Evolutionary conservation across 2,329 filamentous ascomycete genomes (phyloP), one percentile per base, ranked within the genome.

Genomic region (Fusarium kyushuense): DNA sequence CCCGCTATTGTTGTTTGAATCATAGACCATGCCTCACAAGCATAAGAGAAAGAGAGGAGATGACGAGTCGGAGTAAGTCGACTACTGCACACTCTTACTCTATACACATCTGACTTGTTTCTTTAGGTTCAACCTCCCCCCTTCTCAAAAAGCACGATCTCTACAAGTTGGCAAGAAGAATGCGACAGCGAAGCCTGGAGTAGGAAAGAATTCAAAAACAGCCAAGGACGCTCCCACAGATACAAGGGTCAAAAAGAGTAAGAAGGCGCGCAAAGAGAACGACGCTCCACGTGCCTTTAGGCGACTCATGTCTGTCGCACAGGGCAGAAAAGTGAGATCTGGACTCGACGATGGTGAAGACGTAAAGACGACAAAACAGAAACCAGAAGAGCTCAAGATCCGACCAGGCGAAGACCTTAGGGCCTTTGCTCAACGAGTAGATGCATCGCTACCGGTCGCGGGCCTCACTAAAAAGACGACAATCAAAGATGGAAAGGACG

Each of bases 241-340:
- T 2, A 49, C 81, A 82, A 75, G 70, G 58, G 67, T 73, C 66
- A 76, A 77, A 69, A 74, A 87, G 81, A 73, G 76, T 67, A 76
- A 58, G 49, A 84, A 85, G 71, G 81, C 80, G 13, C 84, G 80
- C 51, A 78, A 77, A 30, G 83, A 86, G 38, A 90, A 97, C 77
- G 96, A 98, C 80, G 94, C 92, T 2, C 96, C 96, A 0, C 91
- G 93, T 70, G 93, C 92, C 2, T 99, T 99, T 79, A 88, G 88
- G 65, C 89, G 94, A 14, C 81, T 98, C 65, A 96, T 98, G 92
- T 89, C 92, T 33, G 87, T 89, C 69, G 87, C 90, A 40, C 79
- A 83, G 17, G 78, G 87, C n/a, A 89, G 88, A 74, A 86, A 84
- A 63, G 78, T 85, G 12, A 84, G 85, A 7, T 87, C 85, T 12